Conservation (phyloP, 2,329 filamentous ascomycete species). For the Sordariomycetes sp. region DNA sequence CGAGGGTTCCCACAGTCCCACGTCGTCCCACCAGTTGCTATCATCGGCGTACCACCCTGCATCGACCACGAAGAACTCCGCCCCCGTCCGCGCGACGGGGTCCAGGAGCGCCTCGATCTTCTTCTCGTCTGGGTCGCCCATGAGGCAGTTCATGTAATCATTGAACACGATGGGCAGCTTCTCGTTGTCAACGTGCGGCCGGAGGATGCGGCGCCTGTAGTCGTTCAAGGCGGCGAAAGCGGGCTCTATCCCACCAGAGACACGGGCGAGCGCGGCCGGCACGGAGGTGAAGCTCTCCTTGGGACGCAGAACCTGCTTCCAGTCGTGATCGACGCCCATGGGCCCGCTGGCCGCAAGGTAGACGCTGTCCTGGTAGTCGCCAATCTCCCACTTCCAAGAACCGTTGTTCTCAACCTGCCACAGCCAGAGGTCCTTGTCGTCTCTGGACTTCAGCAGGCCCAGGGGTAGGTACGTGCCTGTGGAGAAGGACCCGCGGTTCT, state of each 20-base stretch:
- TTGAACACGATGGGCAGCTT: conserved; percentile 22
- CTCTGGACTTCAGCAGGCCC: conserved; percentile 14
- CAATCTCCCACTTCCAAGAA: conserved; percentile 23
- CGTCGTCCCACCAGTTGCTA: conserved; percentile 22
- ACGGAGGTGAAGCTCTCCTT: conserved; percentile 14
- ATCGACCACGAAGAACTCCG: conserved; percentile 25
- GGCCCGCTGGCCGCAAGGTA: conserved; percentile 19
- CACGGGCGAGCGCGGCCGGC: conserved; percentile 13
- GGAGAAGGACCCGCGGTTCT: conserved; percentile 18
- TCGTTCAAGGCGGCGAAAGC: conserved; percentile 16
- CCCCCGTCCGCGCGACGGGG: conserved; percentile 17
- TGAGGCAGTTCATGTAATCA: conserved; percentile 27
- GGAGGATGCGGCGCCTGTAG: conserved; percentile 18
- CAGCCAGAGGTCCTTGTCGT: conserved; percentile 16
- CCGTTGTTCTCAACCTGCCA: conserved; percentile 24
- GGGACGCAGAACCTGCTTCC: conserved; percentile 13
- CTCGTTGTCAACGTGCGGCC: conserved; percentile 17
- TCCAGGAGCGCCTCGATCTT: conserved; percentile 19
- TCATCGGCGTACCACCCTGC: conserved; percentile 25
- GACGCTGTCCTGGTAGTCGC: conserved; percentile 19
- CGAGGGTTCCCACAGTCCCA: conserved; percentile 21
- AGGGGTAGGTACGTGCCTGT: conserved; percentile 17
- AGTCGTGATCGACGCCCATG: conserved; percentile 15
- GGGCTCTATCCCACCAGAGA: conserved; percentile 11
- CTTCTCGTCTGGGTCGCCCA: conserved; percentile 22